Percentiles rank a stretch among this genome's conserved stretches.
These are phyloP conservation scores for Fomitopsis serialis DNA, from an alignment of 768 basidiomycete genomes.

Conservation along the genomic window DNA sequence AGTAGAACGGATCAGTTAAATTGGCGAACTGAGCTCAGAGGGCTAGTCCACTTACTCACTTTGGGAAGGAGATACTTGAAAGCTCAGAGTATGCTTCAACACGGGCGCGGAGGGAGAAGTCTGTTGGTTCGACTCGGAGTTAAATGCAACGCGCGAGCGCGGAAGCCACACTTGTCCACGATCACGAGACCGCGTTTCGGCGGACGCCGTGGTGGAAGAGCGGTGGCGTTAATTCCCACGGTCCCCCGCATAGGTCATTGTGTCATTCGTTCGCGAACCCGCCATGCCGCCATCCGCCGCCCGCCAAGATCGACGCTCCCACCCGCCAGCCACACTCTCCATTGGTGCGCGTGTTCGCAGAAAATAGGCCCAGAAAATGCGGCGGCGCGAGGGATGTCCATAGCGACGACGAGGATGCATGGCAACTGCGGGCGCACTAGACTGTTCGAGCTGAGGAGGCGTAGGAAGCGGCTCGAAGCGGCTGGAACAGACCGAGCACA, in stretches of 20 bases:
- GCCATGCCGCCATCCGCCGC: neutral
- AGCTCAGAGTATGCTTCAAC: no score
- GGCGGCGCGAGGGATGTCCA: neutral
- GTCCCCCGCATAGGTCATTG: conserved; percentile 22
- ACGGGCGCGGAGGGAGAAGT: no score
- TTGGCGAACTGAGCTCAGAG: no score
- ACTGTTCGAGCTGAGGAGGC: neutral
- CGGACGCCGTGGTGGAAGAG: neutral
- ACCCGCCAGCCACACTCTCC: neutral
- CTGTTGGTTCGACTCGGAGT: no score
- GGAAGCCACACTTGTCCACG: neutral
- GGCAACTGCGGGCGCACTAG: neutral
- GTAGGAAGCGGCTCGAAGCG: conserved; percentile 3
- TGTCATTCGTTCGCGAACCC: neutral
- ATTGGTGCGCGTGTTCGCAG: neutral
- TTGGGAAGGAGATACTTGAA: no score
- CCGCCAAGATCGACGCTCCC: neutral
- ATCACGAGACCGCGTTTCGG: neutral
- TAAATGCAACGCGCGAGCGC: neutral
- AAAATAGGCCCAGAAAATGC: conserved; percentile 1
- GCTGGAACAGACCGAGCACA: neutral
- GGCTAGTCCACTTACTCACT: no score
- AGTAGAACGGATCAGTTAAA: no score
- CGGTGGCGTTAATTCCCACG: conserved; percentile 14
- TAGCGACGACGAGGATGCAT: neutral